Evolutionary conservation across 2,329 filamentous ascomycete species (phyloP).

Genomic region (Bipolaris gigantea): DNA sequence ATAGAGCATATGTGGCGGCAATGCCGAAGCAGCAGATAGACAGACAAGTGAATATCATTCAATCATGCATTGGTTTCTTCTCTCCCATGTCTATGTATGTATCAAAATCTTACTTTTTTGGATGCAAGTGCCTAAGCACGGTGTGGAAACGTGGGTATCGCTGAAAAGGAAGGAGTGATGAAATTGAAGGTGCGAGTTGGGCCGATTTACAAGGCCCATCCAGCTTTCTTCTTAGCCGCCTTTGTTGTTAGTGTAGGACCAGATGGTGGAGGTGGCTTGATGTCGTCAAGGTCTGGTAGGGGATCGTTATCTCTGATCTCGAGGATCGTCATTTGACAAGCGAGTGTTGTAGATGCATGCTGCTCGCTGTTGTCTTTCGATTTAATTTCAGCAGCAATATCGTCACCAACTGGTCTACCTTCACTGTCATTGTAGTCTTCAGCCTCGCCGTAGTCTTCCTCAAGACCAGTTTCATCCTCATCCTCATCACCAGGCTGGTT

Average conservation of each 20-base stretch:
- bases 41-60: neutral
- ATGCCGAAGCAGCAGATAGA: neutral
- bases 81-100: neutral
- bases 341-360: slow-evolving; percentile 15
- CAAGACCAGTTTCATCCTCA: neutral
- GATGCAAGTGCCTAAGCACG: neutral
- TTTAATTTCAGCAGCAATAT: neutral
- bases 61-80: neutral
- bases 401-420: slow-evolving; percentile 7
- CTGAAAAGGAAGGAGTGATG: slow-evolving; percentile 1
- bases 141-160: slow-evolving; percentile 4
- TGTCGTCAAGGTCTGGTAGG: slow-evolving; percentile 35
- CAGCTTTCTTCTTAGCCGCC: slow-evolving; percentile 43
- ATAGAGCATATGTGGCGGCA: too few species aligned
- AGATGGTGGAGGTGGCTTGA: slow-evolving; percentile 25
- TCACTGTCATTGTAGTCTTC: slow-evolving; percentile 7
- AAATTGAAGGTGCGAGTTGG: neutral
- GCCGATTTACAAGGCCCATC: slow-evolving; percentile 33
- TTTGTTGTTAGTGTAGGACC: slow-evolving; percentile 37
- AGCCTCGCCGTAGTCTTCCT: slow-evolving; percentile 8
- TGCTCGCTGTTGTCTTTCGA: neutral
- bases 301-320: slow-evolving; percentile 43
- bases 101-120: neutral
- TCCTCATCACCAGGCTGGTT: slow-evolving; percentile 18
- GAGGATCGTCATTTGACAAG: slow-evolving; percentile 42